Base-by-base conservation (phyloP, 2,329 filamentous ascomycete genomes). In the Cordyceps cateniannulata region DNA sequence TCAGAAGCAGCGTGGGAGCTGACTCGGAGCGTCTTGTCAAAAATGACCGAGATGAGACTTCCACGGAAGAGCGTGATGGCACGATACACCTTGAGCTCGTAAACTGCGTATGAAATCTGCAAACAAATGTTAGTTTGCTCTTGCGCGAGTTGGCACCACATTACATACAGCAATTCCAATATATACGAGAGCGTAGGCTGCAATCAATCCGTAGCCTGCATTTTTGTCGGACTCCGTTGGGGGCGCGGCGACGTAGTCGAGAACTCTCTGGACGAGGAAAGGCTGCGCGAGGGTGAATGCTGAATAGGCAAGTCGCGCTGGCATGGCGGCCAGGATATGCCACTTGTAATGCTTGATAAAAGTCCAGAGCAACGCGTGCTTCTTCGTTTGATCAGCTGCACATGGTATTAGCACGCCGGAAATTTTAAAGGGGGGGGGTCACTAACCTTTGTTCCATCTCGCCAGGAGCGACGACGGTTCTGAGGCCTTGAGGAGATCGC, bases 41-140 rank as follows among this genome's bases (percentile, higher is more conserved):
- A 84, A 18, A 85, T 76, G 64, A 82, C 73, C 0, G 77, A 75
- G 10, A 74, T 63, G 9, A 76, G 63, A 5, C 69, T 71, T 3
- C 68, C 73, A 7, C 74, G 71, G 48, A 71, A 66, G 64, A 74
- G 66, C 1, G 72, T 70, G 29, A 73, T 69, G 52, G 68, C 66
- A 35, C 73, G 72, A 60, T 71, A 73, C 1, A 69, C 70, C 53
- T 70, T 68, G 62, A 74, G 72, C 44, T 72, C 68, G 63, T 73
- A 70, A 29, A 65, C 44, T 45, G 35, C 48, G 29, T 6, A 64
- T 16, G 60, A 51, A 14, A 59, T 44, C 57, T 59, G 18, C 7
- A 24, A 1, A 35, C 3, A 10, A 20, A 3, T 2, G 10, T 53
- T 25, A 52, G 50, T 50, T 32, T 35, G 2, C 8, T 18, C n/a